Evolutionary conservation across 1,284 basidiomycete species (phyloP), one percentile per base, ranked within the genome.

Genomic region (Fomitiporia mediterranea): DNA sequence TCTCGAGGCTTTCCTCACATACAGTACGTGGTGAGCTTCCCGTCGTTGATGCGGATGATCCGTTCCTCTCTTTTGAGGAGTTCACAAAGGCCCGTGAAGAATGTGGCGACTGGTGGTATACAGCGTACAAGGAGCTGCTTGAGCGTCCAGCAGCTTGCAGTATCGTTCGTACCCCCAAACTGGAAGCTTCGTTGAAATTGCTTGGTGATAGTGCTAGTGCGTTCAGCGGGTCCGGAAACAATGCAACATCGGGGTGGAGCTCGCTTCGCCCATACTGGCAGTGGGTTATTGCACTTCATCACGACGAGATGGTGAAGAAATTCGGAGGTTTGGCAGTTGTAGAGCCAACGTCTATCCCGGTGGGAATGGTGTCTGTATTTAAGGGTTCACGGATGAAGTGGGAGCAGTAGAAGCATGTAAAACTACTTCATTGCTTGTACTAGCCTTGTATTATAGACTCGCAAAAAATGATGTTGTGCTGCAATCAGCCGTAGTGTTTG

Each of bases 311-410:
- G n/a, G 64, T 74, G 30, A 67, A 69, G 53, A 70, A 69, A 51
- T 76, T 75, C 61, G 75, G 75, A 1, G 64, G 68, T 15, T 59
- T 74, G 51, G 70, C 74, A 35, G 65, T 69, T 11, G 74, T 77
- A 19, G 73, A 76, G 59, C 63, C 70, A 19, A 68, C 65, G 19
- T 62, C 75, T 61, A 74, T 77, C 52, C 74, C 74, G 32, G 67
- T 74, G 19, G 73, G 72, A 11, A 69, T 76, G 67, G 71, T 76
- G 6, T 66, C 72, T 48, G 64, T 74, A 38, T 75, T 73, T 63
- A 72, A 66, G 60, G 65, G 63, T 3, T 72, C 72, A 25, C 68
- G 69, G 60, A 72, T 73, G 60, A 72, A 70, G 53, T 66, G 72
- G 68, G 74, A 76, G 57, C 67, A 74, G 63, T 75, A 40, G 51